Base-by-base conservation (phyloP, 371 early-diverging fungal genomes). In the Apophysomyces elegans region DNA sequence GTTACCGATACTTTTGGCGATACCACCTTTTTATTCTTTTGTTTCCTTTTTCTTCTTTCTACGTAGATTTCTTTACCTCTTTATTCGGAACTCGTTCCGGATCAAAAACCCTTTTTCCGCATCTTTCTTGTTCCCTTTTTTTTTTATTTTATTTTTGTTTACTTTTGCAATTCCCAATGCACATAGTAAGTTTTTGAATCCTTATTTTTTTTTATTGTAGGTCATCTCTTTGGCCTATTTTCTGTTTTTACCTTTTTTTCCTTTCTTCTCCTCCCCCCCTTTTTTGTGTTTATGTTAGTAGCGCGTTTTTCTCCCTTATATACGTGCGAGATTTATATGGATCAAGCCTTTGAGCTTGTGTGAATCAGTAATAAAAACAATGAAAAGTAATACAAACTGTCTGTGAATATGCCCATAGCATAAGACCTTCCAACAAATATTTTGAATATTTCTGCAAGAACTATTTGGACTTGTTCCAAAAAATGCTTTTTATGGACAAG, bases 121-220 rank as follows among this genome's bases (percentile, higher is more conserved):
- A 45, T 46, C 16, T 56, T 54, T 45, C 46, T 16, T 45, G 44
- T 5, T 21, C 47, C 21, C 43, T 65, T 36, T 13, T 60, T 13
- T 60, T 59, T 45, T 57, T 26, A 1, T 26, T 26, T 26, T 26
- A 26, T 47, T 18, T 47, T 47, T 47, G 9, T 50, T 50, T 50
- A 50, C 54, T 50, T 50, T 50, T 50, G n/a, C 18, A n/a, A 50
- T 18, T 26, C n/a, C 21, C 18, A 21, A n/a, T 50, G 54, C 54
- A 50, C 54, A 50, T 50, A 50, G 54, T 50, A 50, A 50, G 54
- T 63, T 59, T 59, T 44, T 43, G 44, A 62, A 32, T 46, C 63
- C 32, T 26, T 18, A n/a, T n/a, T 26, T 26, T 26, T 26, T 26
- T 26, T 26, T 26, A 26, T 26, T 32, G 47, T 57, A 18, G 56